Evolutionary conservation across 305 asterid species (phyloP).

Genomic region (Fraxinus platypoda): DNA sequence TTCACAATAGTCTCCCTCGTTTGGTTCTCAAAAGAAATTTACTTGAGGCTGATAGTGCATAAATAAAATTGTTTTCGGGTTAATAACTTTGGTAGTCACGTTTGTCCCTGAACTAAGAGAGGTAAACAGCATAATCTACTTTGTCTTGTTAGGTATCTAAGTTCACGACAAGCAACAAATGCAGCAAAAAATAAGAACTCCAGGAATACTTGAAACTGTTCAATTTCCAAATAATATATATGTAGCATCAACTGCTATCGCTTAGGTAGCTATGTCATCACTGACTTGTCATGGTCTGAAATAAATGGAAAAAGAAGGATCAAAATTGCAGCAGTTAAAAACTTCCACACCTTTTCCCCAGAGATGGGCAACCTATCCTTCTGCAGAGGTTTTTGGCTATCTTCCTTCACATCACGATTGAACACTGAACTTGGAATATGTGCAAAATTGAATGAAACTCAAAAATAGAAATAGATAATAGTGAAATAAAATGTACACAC

Average conservation of each 20-base stretch:
- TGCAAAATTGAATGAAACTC: constrained; percentile 15
- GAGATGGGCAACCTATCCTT: constrained; percentile 25
- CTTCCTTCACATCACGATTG: constrained; percentile 28
- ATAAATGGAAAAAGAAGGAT: background rate
- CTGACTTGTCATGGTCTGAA: background rate
- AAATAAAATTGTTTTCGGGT: background rate
- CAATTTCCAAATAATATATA: background rate
- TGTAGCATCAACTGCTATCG: background rate
- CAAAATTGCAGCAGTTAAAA: background rate
- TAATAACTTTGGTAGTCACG: background rate
- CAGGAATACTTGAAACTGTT: background rate
- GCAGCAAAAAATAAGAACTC: background rate
- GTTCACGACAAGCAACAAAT: background rate
- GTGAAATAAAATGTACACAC: constrained; percentile 3
- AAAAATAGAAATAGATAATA: constrained; percentile 1
- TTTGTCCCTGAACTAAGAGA: background rate
- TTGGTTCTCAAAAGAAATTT: background rate
- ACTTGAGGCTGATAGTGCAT: background rate
- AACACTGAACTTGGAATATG: constrained; percentile 36
- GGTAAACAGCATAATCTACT: background rate
- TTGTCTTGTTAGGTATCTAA: background rate
- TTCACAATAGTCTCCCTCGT: background rate
- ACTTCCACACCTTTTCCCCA: constrained; percentile 37
- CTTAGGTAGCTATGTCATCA: background rate
- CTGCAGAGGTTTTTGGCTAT: constrained; percentile 29